Evolutionary conservation across 129 eudicot genomes (phyloP), one percentile per base, ranked within the genome.

Genomic region (Tanacetum coccineum): DNA sequence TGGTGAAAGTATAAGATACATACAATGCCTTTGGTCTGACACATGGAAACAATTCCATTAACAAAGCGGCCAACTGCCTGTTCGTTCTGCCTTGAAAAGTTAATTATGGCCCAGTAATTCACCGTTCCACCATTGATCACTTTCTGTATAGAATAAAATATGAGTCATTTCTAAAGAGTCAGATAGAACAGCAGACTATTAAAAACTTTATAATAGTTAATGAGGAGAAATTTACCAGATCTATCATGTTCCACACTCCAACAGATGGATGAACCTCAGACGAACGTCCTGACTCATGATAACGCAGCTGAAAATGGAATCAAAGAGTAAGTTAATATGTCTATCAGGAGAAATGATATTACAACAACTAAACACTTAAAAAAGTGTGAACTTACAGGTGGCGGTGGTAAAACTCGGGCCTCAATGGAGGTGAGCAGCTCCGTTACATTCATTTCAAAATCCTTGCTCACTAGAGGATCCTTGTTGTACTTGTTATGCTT

Each of bases 321-420:
- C 36, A 36, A 36, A 36, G 42, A 36, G 42, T 2, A 36, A 36
- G 9, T 32, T 32, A 6, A 32, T 32, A 32, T 6, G 40, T 8
- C 5, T 32, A 32, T 32, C 40, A 32, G 36, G 30, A 26, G 3
- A 2, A 26, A 26, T 26, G 3, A 30, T 0, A 30, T 30, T 30
- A 30, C 36, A 0, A 32, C 7, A 32, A 32, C 5, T 32, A 32
- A 32, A 1, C 40, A 32, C 8, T 5, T 32, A 32, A 19, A n/a
- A 18, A 14, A 30, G 47, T 17, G 8, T 32, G 2, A 32, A 32
- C 40, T n/a, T 4, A 1, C 39, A 14, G 52, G 52, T 47, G 52
- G 6, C n/a, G 89, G 72, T 25, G 81, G 85, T 46, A 91, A 76
- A 40, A 91, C 88, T 10, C 95, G 76, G 9, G 95, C 97, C 5